Base-by-base conservation (phyloP, 1,284 basidiomycete genomes). In the Bjerkandera adusta region DNA sequence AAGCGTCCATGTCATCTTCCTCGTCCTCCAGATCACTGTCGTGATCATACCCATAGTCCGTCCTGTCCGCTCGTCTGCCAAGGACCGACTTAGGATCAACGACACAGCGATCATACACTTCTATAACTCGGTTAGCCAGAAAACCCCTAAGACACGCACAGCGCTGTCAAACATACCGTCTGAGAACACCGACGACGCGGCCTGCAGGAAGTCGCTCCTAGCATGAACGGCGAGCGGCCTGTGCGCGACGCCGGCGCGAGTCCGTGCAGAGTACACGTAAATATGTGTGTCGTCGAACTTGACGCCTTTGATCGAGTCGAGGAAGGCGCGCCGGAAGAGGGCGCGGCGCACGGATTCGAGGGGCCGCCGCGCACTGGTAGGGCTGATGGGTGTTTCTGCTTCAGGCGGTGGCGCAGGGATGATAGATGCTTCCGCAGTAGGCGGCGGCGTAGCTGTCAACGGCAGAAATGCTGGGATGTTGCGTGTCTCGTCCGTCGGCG, bases 221-320 rank as follows among this genome's bases (percentile, higher is more conserved):
- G 49, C 49, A 20, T 47, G 45, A 4, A 51, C 36, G 10, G 39
- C 21, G 11, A 11, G 21, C 27, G 49, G 49, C 25, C 36, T 47
- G 45, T 51, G 49, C 16, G 41, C 49, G 6, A 35, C 15, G n/a
- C 49, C 49, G 18, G 34, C 5, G 13, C 24, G 11, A 21, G 33
- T 51, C 13, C 49, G 39, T 24, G 49, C 49, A 25, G 45, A 51
- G 36, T 33, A 47, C 24, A 51, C 38, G 33, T 43, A 42, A n/a
- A 51, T 47, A 13, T 47, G 22, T n/a, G 49, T 51, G 37, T 51
- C 49, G 36, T 51, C 41, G 26, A 51, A 51, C 41, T 43, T 36
- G 22, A 29, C 49, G 13, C 49, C 49, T 13, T 32, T 38, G 45
- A 51, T 42, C 10, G 49, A 51, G 25, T 34, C 36, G 35, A 51